A percentile compares a stretch with the other conserved stretches of the same genome.
phyloP scores from a whole-genome alignment of 805 yeast genomes.

The Metschnikowia proteae region DNA sequence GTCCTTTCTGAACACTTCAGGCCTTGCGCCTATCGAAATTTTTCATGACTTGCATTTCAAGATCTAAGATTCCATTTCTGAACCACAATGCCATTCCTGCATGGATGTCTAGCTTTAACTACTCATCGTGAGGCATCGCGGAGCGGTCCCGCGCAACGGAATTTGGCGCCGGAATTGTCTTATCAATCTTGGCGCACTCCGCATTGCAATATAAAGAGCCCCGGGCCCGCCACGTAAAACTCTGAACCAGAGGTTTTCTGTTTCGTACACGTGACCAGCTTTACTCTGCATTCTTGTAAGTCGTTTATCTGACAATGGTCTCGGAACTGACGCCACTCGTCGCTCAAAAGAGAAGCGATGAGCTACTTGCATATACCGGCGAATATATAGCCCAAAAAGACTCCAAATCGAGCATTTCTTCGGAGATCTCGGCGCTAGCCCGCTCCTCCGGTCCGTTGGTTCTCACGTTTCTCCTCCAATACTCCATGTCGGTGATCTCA shows the following conservation, averaged over 20 bases:
- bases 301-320: background rate
- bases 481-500: conserved; percentile 21
- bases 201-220: background rate
- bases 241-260: background rate
- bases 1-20: too few relatives aligned
- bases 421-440: conserved; percentile 11
- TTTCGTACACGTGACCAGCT: background rate
- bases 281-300: background rate
- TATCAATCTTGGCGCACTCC: background rate
- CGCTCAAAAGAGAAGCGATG: background rate
- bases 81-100: too few relatives aligned
- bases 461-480: conserved; percentile 25
- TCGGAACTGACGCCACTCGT: conserved; percentile 1
- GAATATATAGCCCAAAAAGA: background rate
- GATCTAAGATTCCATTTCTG: too few relatives aligned
- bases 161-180: background rate
- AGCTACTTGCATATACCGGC: background rate
- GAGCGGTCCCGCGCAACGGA: background rate
- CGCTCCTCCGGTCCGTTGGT: conserved; percentile 22
- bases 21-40: too few relatives aligned
- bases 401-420: conserved; percentile 4
- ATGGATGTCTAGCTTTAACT: too few relatives aligned
- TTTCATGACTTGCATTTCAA: too few relatives aligned
- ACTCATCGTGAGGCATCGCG: background rate
- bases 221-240: background rate